Percentiles rank a stretch among this genome's conserved stretches.
phyloP scores from a whole-genome alignment of 2,329 filamentous ascomycete species.

The Allantophomopsis cytisporea region DNA sequence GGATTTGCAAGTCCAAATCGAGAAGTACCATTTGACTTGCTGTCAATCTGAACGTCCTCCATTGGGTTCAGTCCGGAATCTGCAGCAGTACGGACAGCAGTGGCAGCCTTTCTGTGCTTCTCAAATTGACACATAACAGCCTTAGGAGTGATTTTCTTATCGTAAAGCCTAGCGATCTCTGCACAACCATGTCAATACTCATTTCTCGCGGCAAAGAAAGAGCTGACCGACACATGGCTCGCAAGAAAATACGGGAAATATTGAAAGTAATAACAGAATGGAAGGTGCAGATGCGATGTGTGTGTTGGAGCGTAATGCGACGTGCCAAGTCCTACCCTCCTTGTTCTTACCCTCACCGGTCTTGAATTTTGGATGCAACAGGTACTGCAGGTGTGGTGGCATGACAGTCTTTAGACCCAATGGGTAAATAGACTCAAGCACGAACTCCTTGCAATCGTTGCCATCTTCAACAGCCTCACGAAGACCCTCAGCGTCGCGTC shows the following conservation, averaged over 20 bases:
- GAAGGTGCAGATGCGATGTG: neutral
- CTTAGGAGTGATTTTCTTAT: conserved; percentile 14
- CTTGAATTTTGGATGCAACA: no score
- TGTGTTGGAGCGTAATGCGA: no score
- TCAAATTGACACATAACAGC: conserved; percentile 11
- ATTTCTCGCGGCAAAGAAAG: neutral
- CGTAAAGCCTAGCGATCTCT: conserved; percentile 40
- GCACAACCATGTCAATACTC: conserved; percentile 6
- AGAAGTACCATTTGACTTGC: no score
- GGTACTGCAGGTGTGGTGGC: no score
- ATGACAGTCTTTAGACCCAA: neutral
- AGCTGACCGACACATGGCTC: neutral
- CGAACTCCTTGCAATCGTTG: conserved; percentile 20
- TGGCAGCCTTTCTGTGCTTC: conserved; percentile 10
- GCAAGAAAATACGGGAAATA: neutral
- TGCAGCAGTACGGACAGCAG: conserved; percentile 6
- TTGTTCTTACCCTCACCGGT: neutral
- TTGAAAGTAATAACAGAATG: conserved; percentile 1
- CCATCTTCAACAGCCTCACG: conserved; percentile 13
- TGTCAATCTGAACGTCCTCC: no score
- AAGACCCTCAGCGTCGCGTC: conserved; percentile 23
- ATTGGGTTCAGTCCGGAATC: neutral
- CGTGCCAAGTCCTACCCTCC: neutral
- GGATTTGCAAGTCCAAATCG: neutral
- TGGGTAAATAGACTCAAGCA: conserved; percentile 5